These are phyloP conservation scores for Euphorbia lathyris DNA, from an alignment of 345 rosid species.

Conservation along the genomic window DNA sequence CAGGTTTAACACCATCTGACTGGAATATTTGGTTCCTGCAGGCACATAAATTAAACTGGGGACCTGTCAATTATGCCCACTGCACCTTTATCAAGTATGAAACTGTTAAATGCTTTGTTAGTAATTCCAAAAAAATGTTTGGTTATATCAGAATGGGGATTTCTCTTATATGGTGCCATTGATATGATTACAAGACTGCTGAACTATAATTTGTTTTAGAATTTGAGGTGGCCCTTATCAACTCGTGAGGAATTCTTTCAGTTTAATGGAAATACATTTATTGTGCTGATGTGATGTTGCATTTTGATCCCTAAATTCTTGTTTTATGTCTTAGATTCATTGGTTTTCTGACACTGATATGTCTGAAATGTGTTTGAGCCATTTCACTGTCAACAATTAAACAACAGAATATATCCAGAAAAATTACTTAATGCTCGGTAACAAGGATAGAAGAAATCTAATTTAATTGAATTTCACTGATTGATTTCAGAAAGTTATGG, in stretches of 20 bases:
- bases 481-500: not conserved
- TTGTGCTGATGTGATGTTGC: not conserved
- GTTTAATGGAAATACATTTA: not conserved
- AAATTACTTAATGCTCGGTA: not conserved
- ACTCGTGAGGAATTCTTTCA: not conserved
- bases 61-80: constrained; percentile 48
- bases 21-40: constrained; percentile 85
- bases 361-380: not conserved
- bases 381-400: not conserved
- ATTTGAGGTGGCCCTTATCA: not conserved
- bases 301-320: not conserved
- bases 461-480: not conserved
- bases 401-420: not conserved
- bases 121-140: constrained; percentile 22
- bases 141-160: constrained; percentile 16
- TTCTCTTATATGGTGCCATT: not conserved
- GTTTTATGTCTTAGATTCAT: not conserved
- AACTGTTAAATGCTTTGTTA: constrained; percentile 29
- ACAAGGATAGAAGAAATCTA: not conserved
- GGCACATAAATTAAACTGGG: constrained; percentile 75
- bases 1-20: constrained; percentile 39
- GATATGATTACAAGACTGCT: not conserved
- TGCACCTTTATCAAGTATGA: constrained; percentile 68
- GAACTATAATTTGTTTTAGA: not conserved
- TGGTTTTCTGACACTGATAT: too few relatives aligned